These are phyloP conservation scores for Colletotrichum eremochloae DNA, from an alignment of 2,329 filamentous ascomycete genomes.

Conservation along the genomic window DNA sequence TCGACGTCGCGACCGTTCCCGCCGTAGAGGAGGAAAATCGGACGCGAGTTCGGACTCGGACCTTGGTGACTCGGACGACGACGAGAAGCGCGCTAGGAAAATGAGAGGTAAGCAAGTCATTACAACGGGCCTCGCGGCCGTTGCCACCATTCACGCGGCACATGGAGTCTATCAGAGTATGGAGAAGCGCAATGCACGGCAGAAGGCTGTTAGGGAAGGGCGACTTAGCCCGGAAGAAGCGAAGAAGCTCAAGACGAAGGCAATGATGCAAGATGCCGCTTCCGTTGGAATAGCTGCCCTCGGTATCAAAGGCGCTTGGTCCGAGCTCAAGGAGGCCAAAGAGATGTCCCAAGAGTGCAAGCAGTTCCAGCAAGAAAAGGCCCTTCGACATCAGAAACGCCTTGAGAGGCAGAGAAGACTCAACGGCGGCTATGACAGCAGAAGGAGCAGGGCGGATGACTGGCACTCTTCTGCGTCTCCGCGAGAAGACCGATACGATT, in stretches of 20 bases:
- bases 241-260: conserved; percentile 69
- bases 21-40: conserved; percentile 56
- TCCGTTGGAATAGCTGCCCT: conserved; percentile 70
- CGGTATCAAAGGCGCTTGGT: conserved; percentile 69
- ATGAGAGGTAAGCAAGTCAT: conserved; percentile 74
- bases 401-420: conserved; percentile 52
- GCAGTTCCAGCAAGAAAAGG: conserved; percentile 64
- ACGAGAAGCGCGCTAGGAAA: conserved; percentile 66
- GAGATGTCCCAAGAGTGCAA: conserved; percentile 63
- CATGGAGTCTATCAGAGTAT: conserved; percentile 71
- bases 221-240: conserved; percentile 64
- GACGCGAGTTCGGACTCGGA: conserved; percentile 67
- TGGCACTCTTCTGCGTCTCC: conserved; percentile 59
- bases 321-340: conserved; percentile 68
- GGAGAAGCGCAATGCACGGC: conserved; percentile 67
- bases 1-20: conserved; percentile 54
- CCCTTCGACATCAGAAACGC: conserved; percentile 63
- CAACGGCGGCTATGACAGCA: conserved; percentile 50
- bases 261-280: conserved; percentile 69
- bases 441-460: conserved; percentile 58
- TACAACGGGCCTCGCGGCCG: conserved; percentile 68
- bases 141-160: conserved; percentile 72
- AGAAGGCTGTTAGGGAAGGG: conserved; percentile 67
- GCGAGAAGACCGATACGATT: conserved; percentile 54
- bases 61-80: conserved; percentile 69